Conservation (phyloP, 768 basidiomycete species). For the Suillus plorans region DNA sequence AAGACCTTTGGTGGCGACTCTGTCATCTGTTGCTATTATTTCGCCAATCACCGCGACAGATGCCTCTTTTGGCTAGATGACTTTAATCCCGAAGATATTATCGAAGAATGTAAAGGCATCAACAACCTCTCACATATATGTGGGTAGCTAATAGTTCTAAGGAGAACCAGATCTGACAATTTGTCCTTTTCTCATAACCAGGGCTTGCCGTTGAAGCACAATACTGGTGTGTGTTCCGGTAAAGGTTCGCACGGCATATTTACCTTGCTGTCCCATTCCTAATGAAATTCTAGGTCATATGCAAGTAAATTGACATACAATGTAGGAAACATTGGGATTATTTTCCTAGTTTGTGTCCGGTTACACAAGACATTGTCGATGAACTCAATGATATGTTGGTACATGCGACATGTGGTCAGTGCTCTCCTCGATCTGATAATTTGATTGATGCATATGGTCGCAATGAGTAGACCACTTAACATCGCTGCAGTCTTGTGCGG, state of each 20-base stretch:
- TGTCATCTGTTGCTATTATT: slow-evolving; percentile 45
- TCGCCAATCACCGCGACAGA: slow-evolving; percentile 45
- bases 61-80: slow-evolving; percentile 56
- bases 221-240: slow-evolving; percentile 34
- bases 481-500: slow-evolving; percentile 24
- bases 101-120: slow-evolving; percentile 21
- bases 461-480: slow-evolving; percentile 25
- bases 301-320: slow-evolving; percentile 2
- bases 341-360: slow-evolving; percentile 26
- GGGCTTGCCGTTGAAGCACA: slow-evolving; percentile 35
- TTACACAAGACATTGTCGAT: slow-evolving; percentile 26
- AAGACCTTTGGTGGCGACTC: slow-evolving; percentile 16
- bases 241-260: neutral
- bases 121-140: slow-evolving; percentile 26
- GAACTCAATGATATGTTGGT: slow-evolving; percentile 26
- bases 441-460: neutral
- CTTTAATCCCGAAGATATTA: slow-evolving; percentile 35
- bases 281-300: neutral
- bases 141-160: neutral
- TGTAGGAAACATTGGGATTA: slow-evolving; percentile 36
- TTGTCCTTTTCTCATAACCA: slow-evolving; percentile 9
- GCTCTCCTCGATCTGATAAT: neutral
- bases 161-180: neutral
- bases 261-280: neutral
- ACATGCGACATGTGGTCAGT: slow-evolving; percentile 28